Evolutionary conservation across 345 rosid species (phyloP), one percentile per base, ranked within the genome.

Genomic region (Pugionium dolabratum): DNA sequence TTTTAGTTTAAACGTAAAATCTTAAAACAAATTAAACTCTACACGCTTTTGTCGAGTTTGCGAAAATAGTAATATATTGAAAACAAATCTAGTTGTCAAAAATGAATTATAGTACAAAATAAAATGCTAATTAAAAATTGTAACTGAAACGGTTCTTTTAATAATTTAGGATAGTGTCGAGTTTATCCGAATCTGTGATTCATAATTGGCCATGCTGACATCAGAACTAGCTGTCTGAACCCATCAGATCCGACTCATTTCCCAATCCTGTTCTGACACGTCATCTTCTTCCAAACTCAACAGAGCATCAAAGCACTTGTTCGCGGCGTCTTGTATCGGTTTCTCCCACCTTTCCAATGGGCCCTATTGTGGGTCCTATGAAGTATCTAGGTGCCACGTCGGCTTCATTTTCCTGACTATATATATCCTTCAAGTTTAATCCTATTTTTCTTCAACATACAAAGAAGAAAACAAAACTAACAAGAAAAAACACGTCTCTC

Each of bases 321-420:
- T 36, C 81, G 89, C 88, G 75, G 96, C 82, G 82, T 40, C 75
- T 65, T 58, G 91, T 77, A 68, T 72, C 75, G 57, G 87, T 84
- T 81, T 75, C 54, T 70, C 4, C 74, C 77, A 65, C 27, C 51
- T 1, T 5, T 7, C 18, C 18, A 18, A 18, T 18, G 18, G 18
- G 18, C 18, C 18, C 0, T 18, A 18, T 18, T 18, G 11, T 42
- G 39, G 79, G 76, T 56, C 62, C 27, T 8, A 27, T 47, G 18
- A 18, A 18, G 18, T 34, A 62, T 60, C 9, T 44, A 18, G 43
- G 60, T 66, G 54, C 36, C 36, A 55, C 54, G n/a, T 45, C 10
- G 2, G 18, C 53, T 11, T 54, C 5, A 54, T 42, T 55, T 54
- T 36, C 25, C 5, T 34, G 9, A 58, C 58, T 68, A 68, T 68